These are phyloP conservation scores for Aspergillus nomiae DNA, from an alignment of 2,329 filamentous ascomycete genomes.

Conservation along the genomic window DNA sequence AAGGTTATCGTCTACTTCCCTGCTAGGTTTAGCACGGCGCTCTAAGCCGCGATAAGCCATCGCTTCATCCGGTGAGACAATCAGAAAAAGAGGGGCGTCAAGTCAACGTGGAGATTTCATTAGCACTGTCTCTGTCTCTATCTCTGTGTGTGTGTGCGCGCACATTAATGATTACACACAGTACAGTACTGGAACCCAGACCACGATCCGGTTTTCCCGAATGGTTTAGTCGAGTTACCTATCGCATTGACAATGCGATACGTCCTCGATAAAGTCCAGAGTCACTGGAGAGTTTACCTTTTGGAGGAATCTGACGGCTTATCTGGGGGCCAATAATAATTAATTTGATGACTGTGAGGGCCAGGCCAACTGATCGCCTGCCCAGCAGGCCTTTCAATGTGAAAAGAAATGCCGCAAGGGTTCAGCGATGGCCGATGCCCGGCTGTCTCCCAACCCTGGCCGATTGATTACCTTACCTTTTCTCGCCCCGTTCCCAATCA, in stretches of 20 bases:
- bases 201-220: not conserved
- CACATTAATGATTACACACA: not conserved
- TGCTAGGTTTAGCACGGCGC: not conserved
- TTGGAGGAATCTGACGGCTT: not conserved
- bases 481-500: not conserved
- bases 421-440: conserved; percentile 1
- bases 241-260: not conserved
- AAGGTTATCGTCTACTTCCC: not conserved
- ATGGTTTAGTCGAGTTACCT: not conserved
- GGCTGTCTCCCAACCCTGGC: not conserved
- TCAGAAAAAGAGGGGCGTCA: conserved; percentile 8
- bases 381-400: not conserved
- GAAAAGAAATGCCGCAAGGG: not conserved
- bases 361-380: not conserved
- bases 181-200: not conserved
- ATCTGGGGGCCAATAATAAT: not conserved
- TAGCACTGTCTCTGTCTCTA: not conserved
- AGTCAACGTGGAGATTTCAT: conserved; percentile 16
- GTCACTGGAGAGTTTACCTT: not conserved
- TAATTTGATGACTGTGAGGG: not conserved
- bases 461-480: conserved; percentile 1
- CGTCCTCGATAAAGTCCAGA: not conserved
- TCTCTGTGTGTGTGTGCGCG: not conserved
- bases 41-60: conserved; percentile 16
- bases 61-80: conserved; percentile 18